Evolutionary conservation across 306 rosid genomes (phyloP).

Genomic region (Comarum palustre): DNA sequence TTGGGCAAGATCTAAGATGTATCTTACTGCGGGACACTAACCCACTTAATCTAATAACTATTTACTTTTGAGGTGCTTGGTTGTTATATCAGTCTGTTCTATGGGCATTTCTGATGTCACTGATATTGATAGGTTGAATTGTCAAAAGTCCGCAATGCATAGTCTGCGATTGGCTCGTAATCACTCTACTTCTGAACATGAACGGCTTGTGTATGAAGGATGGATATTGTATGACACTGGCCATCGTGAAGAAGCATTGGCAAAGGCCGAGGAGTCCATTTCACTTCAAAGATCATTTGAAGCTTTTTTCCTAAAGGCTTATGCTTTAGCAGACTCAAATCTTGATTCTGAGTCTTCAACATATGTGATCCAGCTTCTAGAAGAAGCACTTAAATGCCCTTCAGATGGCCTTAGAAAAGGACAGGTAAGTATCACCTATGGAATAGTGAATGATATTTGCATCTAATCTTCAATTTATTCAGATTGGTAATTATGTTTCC

Average conservation of each 20-base stretch:
- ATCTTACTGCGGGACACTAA: neutral
- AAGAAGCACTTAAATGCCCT: constrained; percentile 91
- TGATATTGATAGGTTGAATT: constrained; percentile 59
- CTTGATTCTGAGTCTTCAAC: constrained; percentile 63
- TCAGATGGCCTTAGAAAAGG: constrained; percentile 96
- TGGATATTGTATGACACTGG: constrained; percentile 95
- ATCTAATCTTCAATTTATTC: constrained; percentile 23
- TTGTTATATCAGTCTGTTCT: constrained; percentile 10
- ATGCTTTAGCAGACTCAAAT: constrained; percentile 73
- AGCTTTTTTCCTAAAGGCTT: constrained; percentile 90
- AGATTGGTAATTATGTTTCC: constrained; percentile 18
- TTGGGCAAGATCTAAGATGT: neutral
- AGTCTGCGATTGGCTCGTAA: constrained; percentile 79
- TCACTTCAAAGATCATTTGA: constrained; percentile 85
- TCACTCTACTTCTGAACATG: constrained; percentile 66
- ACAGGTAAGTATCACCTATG: constrained; percentile 49
- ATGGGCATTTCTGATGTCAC: constrained; percentile 1
- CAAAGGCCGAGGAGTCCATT: constrained; percentile 81
- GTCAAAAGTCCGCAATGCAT: constrained; percentile 86
- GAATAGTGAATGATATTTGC: constrained; percentile 16
- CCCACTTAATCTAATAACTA: constrained; percentile 1
- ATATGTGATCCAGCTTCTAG: constrained; percentile 65
- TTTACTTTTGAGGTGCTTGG: neutral
- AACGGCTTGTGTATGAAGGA: constrained; percentile 88
- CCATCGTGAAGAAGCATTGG: constrained; percentile 82